phyloP scores from a whole-genome alignment of 2,329 filamentous ascomycete species.

The Monosporascus sp. region DNA sequence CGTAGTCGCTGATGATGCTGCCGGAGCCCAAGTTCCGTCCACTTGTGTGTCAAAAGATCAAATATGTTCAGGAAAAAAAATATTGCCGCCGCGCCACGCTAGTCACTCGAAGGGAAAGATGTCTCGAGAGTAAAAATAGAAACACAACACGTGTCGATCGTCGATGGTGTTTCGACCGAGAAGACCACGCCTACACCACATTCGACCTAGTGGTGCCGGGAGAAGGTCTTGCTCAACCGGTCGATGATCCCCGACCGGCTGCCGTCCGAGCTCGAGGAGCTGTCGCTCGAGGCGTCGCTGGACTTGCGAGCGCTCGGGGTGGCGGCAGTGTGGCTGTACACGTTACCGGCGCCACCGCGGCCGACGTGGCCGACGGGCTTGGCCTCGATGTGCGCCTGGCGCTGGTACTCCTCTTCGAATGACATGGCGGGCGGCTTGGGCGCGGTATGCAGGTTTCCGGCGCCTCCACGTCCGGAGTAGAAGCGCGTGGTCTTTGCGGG shows the following conservation, averaged over 20 bases:
- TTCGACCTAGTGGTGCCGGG: conserved; percentile 21
- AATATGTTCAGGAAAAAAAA: background rate
- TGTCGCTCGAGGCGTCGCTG: conserved; percentile 26
- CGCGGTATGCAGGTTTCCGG: conserved; percentile 55
- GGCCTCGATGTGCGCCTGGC: conserved; percentile 47
- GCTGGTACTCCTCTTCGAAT: conserved; percentile 62
- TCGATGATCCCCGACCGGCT: conserved; percentile 31
- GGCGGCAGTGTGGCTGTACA: conserved; percentile 23
- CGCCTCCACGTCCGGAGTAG: conserved; percentile 62
- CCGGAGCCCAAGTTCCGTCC: background rate
- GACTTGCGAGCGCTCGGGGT: conserved; percentile 17
- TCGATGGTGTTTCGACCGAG: conserved; percentile 1
- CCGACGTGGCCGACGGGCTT: conserved; percentile 55
- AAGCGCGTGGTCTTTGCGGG: conserved; percentile 44
- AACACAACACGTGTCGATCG: background rate
- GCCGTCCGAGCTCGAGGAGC: conserved; percentile 25
- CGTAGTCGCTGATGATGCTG: background rate
- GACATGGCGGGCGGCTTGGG: conserved; percentile 52
- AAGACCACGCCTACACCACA: background rate
- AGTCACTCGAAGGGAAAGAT: background rate
- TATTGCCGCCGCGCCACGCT: conserved; percentile 13
- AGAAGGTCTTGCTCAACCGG: conserved; percentile 33
- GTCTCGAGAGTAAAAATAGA: background rate
- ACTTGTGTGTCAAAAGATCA: background rate
- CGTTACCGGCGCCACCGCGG: conserved; percentile 60